These are phyloP conservation scores for Xylariaceae sp. DNA, from an alignment of 2,329 filamentous ascomycete genomes.

Conservation along the genomic window DNA sequence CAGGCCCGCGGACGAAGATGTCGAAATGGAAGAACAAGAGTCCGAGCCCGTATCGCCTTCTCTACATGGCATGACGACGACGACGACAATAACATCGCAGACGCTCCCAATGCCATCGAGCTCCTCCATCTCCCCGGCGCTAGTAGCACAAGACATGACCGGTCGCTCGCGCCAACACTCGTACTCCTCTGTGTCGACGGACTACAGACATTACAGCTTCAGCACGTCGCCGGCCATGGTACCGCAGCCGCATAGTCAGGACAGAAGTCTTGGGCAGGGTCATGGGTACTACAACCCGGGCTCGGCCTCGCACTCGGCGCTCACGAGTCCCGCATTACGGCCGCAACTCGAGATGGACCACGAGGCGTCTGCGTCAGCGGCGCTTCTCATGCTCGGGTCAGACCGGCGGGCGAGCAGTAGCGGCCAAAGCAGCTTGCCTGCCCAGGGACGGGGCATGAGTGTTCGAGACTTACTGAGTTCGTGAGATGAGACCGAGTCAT, in stretches of 20 bases:
- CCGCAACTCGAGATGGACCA: conserved; percentile 61
- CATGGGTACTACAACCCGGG: conserved; percentile 39
- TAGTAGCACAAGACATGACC: conserved; percentile 42
- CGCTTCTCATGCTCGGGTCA: conserved; percentile 80
- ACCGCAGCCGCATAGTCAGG: too few relatives aligned
- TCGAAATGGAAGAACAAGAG: conserved; percentile 60
- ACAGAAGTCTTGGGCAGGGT: too few relatives aligned
- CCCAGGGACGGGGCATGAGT: conserved; percentile 41
- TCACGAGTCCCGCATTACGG: conserved; percentile 55
- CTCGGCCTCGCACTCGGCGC: conserved; percentile 43
- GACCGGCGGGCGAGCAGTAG: conserved; percentile 58
- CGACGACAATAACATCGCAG: conserved; percentile 41
- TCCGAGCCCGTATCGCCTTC: too few relatives aligned
- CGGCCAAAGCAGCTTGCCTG: too few relatives aligned
- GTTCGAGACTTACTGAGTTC: conserved; percentile 52
- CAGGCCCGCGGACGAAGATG: conserved; percentile 39
- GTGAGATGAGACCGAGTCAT: conserved; percentile 27
- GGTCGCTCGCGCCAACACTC: conserved; percentile 44
- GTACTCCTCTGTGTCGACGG: conserved; percentile 48
- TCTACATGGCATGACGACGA: too few relatives aligned
- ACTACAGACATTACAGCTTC: conserved; percentile 42
- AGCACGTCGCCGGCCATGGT: conserved; percentile 39
- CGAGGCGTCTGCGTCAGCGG: conserved; percentile 82
- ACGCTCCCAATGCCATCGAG: conserved; percentile 32
- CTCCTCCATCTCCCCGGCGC: conserved; percentile 50